A percentile compares a stretch with the other conserved stretches of the same genome.
Evolutionary conservation across 768 basidiomycete genomes (phyloP).

Genomic region (Chlorophyllum brunneum): DNA sequence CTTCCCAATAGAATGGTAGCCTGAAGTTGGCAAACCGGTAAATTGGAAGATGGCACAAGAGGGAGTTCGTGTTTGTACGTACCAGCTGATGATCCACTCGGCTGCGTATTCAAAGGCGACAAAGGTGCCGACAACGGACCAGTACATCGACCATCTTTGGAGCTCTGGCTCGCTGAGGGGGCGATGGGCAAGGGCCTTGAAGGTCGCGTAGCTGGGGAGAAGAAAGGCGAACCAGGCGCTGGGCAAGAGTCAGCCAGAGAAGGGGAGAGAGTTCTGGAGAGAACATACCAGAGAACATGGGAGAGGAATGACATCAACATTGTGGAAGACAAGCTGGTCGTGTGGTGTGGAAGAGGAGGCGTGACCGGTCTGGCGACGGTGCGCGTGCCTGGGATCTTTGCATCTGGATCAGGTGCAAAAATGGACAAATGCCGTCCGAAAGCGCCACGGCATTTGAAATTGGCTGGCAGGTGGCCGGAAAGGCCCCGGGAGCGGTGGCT

Average conservation of each 20-base stretch:
- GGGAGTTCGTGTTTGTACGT: constrained; percentile 21
- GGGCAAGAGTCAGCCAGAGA: constrained; percentile 2
- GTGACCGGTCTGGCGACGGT: background rate
- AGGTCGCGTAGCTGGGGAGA: constrained; percentile 60
- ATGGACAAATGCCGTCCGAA: constrained; percentile 6
- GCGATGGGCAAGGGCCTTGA: constrained; percentile 58
- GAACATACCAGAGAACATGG: constrained; percentile 42
- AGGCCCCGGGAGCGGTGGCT: background rate
- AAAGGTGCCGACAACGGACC: constrained; percentile 58
- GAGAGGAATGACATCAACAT: constrained; percentile 52
- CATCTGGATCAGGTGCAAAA: background rate
- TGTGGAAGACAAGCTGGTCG: constrained; percentile 13
- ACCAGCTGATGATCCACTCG: constrained; percentile 69
- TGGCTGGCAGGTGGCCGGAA: background rate
- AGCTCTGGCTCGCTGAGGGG: constrained; percentile 50
- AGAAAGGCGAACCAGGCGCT: constrained; percentile 74
- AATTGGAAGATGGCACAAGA: background rate
- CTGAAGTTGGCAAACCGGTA: constrained; percentile 26
- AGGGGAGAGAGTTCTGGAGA: background rate
- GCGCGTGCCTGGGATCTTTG: background rate
- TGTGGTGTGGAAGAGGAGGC: constrained; percentile 5
- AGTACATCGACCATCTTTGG: constrained; percentile 58
- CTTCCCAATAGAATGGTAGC: constrained; percentile 77
- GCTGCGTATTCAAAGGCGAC: constrained; percentile 59
- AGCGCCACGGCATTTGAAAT: constrained; percentile 1